Evolutionary conservation across 148 eudicot genomes (phyloP), one percentile per base, ranked within the genome.

Genomic region (Mesembryanthemum crystallinum): DNA sequence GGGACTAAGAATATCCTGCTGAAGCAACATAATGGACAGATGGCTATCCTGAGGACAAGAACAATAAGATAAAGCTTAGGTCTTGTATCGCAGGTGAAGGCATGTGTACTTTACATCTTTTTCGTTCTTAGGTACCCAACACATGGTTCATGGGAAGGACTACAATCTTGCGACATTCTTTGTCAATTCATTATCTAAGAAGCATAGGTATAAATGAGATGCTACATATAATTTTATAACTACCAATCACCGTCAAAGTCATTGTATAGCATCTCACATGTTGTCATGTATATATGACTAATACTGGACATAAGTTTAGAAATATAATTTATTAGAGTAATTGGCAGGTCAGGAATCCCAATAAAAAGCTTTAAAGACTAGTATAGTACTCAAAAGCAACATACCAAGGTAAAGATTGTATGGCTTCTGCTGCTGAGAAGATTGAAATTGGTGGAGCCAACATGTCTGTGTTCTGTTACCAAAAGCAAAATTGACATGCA

Each of bases 361-460:
- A 62, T 33, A 7, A 20, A 15, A 1, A n/a, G 32, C 15, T 14
- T 25, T 17, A 45, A 63, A 13, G 8, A 37, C 13, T 52, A 32
- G 32, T 28, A 51, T 64, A 37, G 3, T 57, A 61, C 21, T 14
- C 63, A 51, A 76, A 58, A 14, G 39, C 57, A 70, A 72, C 81
- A 74, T 88, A 95, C 99, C 99, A 95, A 86, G 73, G 99, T 95
- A 81, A 95, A 95, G 78, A 95, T 92, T 37, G 99, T 95, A 81
- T 95, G 99, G 79, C 99, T 95, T 87, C 99, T 90, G 90, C 99
- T 95, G 90, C 99, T 95, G 80, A 81, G 97, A 71, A 92, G 78
- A 86, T 95, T 95, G 86, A 95, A 95, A 79, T 95, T 95, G 64
- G 99, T 95, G 27, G 99, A 92, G 78, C 99, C 99, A 67, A 95